Conservation (phyloP, 2,329 filamentous ascomycete genomes). For the Botryotinia narcissicola region DNA sequence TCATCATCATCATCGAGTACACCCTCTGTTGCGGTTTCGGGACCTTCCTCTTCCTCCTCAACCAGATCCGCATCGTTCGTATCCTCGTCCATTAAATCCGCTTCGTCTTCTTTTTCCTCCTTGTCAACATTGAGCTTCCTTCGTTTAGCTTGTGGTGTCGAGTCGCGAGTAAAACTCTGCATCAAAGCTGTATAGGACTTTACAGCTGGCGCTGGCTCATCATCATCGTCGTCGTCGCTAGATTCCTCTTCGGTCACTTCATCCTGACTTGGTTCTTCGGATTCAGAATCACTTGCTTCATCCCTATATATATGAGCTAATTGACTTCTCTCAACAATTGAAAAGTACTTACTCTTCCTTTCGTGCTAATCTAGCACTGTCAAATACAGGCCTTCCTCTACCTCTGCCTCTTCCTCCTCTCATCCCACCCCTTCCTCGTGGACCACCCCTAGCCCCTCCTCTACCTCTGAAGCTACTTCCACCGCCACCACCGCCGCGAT, state of each 20-base stretch:
- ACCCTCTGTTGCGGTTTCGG: conserved; percentile 39
- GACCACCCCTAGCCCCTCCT: conserved; percentile 32
- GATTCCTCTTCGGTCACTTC: conserved; percentile 46
- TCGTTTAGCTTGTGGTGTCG: conserved; percentile 51
- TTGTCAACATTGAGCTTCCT: conserved; percentile 49
- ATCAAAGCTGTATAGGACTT: conserved; percentile 58
- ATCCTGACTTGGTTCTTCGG: conserved; percentile 43
- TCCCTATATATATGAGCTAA: conserved; percentile 27
- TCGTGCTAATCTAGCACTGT: conserved; percentile 47
- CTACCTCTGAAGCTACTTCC: conserved; percentile 32
- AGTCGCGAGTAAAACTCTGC: conserved; percentile 52
- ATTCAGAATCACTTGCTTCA: conserved; percentile 34
- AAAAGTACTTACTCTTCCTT: conserved; percentile 40
- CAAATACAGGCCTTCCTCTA: conserved; percentile 45
- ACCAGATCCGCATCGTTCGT: conserved; percentile 41
- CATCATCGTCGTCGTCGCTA: conserved; percentile 45
- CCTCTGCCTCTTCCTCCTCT: conserved; percentile 36
- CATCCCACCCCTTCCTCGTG: conserved; percentile 28
- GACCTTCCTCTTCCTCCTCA: conserved; percentile 51
- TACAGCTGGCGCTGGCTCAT: conserved; percentile 39
- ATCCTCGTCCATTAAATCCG: conserved; percentile 24
- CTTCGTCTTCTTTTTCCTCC: conserved; percentile 24
- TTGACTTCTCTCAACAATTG: neutral
- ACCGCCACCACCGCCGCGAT: conserved; percentile 23
- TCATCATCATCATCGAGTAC: conserved; percentile 46